These are phyloP conservation scores for Primulina huaijiensis DNA, from an alignment of 257 asterid genomes.

Conservation along the genomic window DNA sequence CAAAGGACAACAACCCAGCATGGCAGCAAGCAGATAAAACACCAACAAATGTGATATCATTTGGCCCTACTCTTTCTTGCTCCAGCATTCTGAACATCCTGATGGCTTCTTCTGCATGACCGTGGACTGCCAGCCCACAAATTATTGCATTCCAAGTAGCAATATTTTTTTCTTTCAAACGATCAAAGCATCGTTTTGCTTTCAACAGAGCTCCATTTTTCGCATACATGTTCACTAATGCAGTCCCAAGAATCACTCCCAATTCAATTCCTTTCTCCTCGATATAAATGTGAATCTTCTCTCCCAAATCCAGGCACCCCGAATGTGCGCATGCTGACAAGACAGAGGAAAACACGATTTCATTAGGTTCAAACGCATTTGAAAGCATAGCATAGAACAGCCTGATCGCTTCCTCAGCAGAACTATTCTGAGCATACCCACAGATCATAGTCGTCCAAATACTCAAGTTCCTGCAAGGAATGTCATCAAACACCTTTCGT, in stretches of 20 bases:
- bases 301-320: slow-evolving; percentile 68
- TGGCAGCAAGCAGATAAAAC: slow-evolving; percentile 85
- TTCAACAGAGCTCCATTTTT: slow-evolving; percentile 61
- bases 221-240: slow-evolving; percentile 82
- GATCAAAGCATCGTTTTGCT: slow-evolving; percentile 53
- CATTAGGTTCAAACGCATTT: slow-evolving; percentile 54
- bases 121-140: slow-evolving; percentile 77
- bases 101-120: slow-evolving; percentile 69
- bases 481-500: slow-evolving; percentile 68
- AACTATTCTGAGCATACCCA: slow-evolving; percentile 69
- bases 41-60: slow-evolving; percentile 66
- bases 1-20: slow-evolving; percentile 66
- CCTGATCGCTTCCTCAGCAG: slow-evolving; percentile 44
- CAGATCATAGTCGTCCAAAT: slow-evolving; percentile 84
- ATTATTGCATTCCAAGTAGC: slow-evolving; percentile 91
- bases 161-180: slow-evolving; percentile 48
- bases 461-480: slow-evolving; percentile 40
- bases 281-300: slow-evolving; percentile 52
- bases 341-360: slow-evolving; percentile 59
- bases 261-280: slow-evolving; percentile 46
- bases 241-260: slow-evolving; percentile 81
- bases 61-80: slow-evolving; percentile 45
- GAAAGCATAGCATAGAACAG: slow-evolving; percentile 54
- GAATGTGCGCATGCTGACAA: slow-evolving; percentile 84
- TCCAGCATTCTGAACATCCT: slow-evolving; percentile 41